phyloP scores from a whole-genome alignment of 2,329 filamentous ascomycete genomes.

The Hymenoscyphus repandus region DNA sequence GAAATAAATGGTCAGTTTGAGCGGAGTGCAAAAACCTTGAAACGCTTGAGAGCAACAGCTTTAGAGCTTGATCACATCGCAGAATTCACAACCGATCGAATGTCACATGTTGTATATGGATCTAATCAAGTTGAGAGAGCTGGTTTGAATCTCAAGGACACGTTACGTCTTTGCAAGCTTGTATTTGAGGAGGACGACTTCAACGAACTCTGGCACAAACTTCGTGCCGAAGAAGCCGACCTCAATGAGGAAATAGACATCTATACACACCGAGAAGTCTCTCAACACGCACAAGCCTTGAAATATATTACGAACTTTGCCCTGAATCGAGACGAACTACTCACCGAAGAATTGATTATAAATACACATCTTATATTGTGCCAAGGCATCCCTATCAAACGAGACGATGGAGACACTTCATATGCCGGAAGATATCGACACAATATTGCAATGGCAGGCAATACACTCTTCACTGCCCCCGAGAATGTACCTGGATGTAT shows the following conservation, averaged over 20 bases:
- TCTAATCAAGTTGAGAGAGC: background rate
- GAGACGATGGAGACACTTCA: background rate
- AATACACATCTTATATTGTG: background rate
- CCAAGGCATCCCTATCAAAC: background rate
- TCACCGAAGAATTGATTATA: background rate
- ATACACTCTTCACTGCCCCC: background rate
- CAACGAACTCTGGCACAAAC: background rate
- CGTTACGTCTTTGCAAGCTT: background rate
- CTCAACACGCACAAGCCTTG: conserved; percentile 14
- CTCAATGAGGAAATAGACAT: background rate
- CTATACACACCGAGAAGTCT: background rate
- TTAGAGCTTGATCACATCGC: no score
- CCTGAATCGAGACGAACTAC: background rate
- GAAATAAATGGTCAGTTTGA: no score
- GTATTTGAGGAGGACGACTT: background rate
- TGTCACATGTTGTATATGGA: background rate
- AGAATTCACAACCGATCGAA: background rate
- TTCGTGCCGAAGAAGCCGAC: background rate
- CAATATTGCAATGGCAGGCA: background rate
- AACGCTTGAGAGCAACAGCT: no score
- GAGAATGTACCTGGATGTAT: background rate
- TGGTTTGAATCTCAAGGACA: background rate
- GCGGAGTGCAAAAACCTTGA: no score
- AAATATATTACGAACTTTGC: background rate
- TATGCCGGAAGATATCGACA: background rate